Evolutionary conservation across 23 red algal species (phyloP), one percentile per base, ranked within the genome.

Genomic region (Gracilaria vermiculophylla): DNA sequence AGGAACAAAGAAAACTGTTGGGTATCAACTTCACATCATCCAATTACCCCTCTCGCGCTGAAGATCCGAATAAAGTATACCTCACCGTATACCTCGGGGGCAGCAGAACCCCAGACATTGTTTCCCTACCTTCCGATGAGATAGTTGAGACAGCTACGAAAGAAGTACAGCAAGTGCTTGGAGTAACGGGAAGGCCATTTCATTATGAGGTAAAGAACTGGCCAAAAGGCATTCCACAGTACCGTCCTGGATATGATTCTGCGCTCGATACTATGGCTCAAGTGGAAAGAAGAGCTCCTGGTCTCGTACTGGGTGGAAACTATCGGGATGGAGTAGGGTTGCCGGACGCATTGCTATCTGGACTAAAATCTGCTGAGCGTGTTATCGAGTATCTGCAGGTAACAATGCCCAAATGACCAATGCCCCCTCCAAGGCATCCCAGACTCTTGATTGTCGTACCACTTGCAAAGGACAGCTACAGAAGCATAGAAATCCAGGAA

Each of bases 311-410:
- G 20, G 79, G 51, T 21, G 90, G 90, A 29, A 93, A 93, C 41
- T 93, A 85, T 70, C 90, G 90, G 12, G 90, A 67, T 31, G 90
- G 90, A 53, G 90, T 93, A 15, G 90, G 90, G 15, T 32, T 93
- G 23, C 90, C 90, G 1, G 90, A 93, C 55, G 90, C 90, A 16
- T 60, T 93, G n/a, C 23, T 65, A 36, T 79, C 71, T 62, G 90
- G 90, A 43, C 48, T 93, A 16, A 54, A 69, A n/a, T 76, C 80
- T 9, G 90, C 90, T 20, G 90, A 93, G 19, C 73, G 75, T 58
- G 50, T 74, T 35, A 52, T 67, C 23, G 52, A 88, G 35, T 88
- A 88, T 70, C 58, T 88, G 2, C 41, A 88, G 56, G 42, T 64
- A 29, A 86, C 67, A 23, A 73, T 73, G 67, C 37, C 67, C 20